A percentile compares a stretch with the other conserved stretches of the same genome.
Evolutionary conservation across 805 yeast genomes (phyloP).

Genomic region (Hyphopichia homilentoma): DNA sequence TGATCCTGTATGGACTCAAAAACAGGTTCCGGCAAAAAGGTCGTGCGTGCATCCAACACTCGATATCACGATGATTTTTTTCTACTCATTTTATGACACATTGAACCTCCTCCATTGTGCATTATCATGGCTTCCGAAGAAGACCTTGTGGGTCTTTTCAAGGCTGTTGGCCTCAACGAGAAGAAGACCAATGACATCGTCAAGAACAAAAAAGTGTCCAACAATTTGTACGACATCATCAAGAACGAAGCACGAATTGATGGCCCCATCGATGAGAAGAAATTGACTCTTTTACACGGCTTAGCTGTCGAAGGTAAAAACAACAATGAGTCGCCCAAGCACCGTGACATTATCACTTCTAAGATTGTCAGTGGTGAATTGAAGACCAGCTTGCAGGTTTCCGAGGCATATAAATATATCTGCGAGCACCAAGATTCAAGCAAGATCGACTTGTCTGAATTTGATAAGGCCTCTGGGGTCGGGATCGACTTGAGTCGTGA

Average conservation of each 20-base stretch:
- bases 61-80: not conserved
- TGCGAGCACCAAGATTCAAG: constrained; percentile 41
- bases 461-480: constrained; percentile 69
- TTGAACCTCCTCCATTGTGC: too few species aligned
- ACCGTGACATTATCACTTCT: constrained; percentile 50
- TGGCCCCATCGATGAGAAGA: constrained; percentile 49
- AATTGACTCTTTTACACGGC: constrained; percentile 65
- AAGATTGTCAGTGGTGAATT: constrained; percentile 65
- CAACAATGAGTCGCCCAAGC: constrained; percentile 18
- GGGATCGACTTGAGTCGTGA: constrained; percentile 70
- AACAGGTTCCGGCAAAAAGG: too few species aligned
- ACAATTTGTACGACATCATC: constrained; percentile 60
- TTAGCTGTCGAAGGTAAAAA: constrained; percentile 63
- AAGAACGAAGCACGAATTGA: constrained; percentile 28
- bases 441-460: constrained; percentile 42
- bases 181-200: constrained; percentile 73
- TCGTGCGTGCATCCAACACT: too few species aligned
- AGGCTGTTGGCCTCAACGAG: constrained; percentile 62
- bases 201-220: constrained; percentile 82
- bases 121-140: constrained; percentile 20
- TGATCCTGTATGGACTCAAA: too few species aligned
- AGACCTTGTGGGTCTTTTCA: constrained; percentile 34
- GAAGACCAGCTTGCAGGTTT: constrained; percentile 67
- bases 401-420: constrained; percentile 75
- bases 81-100: too few species aligned